Evolutionary conservation across 495 filamentous ascomycete species (phyloP).

Genomic region (Neurospora sp.): DNA sequence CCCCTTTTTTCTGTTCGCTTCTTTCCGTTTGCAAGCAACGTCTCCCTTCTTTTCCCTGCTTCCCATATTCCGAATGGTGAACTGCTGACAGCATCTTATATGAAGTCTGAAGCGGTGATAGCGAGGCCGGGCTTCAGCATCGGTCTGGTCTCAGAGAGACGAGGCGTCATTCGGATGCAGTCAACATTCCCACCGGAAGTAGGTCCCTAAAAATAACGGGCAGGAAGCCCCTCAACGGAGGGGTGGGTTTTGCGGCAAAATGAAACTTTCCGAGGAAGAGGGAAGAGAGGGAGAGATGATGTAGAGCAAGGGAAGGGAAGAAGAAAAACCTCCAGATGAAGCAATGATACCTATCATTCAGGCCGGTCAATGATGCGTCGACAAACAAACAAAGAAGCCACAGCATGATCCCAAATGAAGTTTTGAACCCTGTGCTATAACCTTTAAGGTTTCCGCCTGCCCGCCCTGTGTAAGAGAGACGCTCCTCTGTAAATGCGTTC

Average conservation of each 20-base stretch:
- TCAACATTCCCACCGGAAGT: not conserved
- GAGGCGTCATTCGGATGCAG: not conserved
- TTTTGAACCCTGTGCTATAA: not conserved
- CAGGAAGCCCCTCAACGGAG: not conserved
- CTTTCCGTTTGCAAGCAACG: not conserved
- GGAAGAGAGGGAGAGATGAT: not conserved
- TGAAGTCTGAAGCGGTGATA: not conserved
- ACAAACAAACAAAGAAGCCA: conserved; percentile 1
- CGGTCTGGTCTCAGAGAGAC: not conserved
- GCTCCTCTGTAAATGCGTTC: conserved; percentile 15
- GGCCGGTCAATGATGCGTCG: conserved; percentile 6
- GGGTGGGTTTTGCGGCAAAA: not conserved
- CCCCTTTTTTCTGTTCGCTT: not conserved
- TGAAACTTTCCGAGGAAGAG: not conserved
- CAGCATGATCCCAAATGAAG: conserved; percentile 1
- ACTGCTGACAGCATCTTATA: not conserved
- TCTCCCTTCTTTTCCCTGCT: not conserved
- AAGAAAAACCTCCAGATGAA: not conserved
- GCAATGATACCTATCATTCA: conserved; percentile 9
- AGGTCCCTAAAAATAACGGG: not conserved
- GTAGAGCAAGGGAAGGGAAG: not conserved
- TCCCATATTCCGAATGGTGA: not conserved
- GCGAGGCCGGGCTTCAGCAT: not conserved
- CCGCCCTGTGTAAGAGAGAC: conserved; percentile 2
- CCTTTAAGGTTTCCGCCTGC: conserved; percentile 3